These are phyloP conservation scores for Rosa hybrid DNA, from an alignment of 331 rosid genomes.

Conservation along the genomic window DNA sequence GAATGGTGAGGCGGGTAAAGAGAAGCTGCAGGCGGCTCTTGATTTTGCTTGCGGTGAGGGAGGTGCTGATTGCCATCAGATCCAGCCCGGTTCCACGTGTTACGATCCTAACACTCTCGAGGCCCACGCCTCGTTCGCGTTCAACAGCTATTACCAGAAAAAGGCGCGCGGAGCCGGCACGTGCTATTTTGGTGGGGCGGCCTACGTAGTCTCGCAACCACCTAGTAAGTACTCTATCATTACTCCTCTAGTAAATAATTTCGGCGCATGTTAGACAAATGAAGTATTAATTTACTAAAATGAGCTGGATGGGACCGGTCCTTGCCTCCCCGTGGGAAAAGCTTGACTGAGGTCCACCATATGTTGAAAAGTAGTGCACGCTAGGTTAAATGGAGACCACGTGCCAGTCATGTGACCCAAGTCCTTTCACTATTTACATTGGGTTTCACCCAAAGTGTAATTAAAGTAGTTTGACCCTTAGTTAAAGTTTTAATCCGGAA, in stretches of 20 bases:
- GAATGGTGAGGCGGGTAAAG: constrained; percentile 54
- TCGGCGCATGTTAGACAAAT: constrained; percentile 31
- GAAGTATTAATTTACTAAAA: not conserved
- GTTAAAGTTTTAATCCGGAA: not conserved
- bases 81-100: constrained; percentile 74
- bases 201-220: constrained; percentile 87
- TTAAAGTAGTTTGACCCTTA: not conserved
- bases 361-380: constrained; percentile 14
- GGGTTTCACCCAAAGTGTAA: not conserved
- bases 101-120: constrained; percentile 63
- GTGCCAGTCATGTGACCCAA: constrained; percentile 5
- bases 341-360: constrained; percentile 16
- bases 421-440: not conserved
- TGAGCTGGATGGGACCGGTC: constrained; percentile 17
- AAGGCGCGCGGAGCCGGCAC: constrained; percentile 69
- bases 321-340: not conserved
- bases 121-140: constrained; percentile 93
- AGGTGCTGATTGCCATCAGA: constrained; percentile 85
- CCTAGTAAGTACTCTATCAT: constrained; percentile 63
- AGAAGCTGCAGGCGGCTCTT: constrained; percentile 65
- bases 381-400: constrained; percentile 20
- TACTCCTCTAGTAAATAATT: not conserved
- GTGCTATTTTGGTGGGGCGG: constrained; percentile 87
- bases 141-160: constrained; percentile 87
- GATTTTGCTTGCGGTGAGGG: constrained; percentile 97